Base-by-base conservation (phyloP, 2,329 filamentous ascomycete species). In the Hypoxylon sp. region DNA sequence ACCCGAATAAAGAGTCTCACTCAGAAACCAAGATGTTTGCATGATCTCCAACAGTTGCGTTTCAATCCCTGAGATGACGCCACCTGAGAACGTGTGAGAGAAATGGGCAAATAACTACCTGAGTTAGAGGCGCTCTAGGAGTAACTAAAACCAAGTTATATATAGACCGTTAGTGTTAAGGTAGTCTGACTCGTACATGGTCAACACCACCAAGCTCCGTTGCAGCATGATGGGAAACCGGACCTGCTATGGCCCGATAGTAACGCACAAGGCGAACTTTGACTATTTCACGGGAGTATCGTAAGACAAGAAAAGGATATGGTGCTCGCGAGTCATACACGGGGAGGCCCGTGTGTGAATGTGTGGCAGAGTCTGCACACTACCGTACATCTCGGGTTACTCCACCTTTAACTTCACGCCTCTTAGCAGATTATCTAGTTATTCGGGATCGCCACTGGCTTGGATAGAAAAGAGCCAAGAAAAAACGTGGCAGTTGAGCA, bases 401-500 rank as follows among this genome's bases (percentile, higher is more conserved):
- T 47, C 35, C 48, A n/a, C 33, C 24, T 57, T 31, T 17, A 57
- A 35, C 29, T 29, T 46, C 54, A 22, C 42, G n/a, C 31, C 46
- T 57, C 29, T 47, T 17, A 13, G 14, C 39, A 19, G 37, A 42
- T 42, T 5, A 31, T 42, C 14, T n/a, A 37, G 5, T n/a, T n/a
- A 11, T 47, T 24, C 3, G 48, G n/a, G 39, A 22, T n/a, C 39
- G 17, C 17, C 39, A 22, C 33, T 17, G 17, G 26, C 46, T 22
- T 5, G 35, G n/a, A 29, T 47, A 17, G 39, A 47, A 19, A 17
- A 29, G 29, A 31, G 17, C 39, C 17, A 22, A 39, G 35, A 22
- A 46, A 46, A 33, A 44, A 57, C 42, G 54, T 57, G 54, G 54
- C 46, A 26, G n/a, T 24, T 31, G n/a, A 17, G 24, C 13, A 22